Evolutionary conservation across 306 rosid species (phyloP).

Genomic region (Casuarina cunninghamiana): DNA sequence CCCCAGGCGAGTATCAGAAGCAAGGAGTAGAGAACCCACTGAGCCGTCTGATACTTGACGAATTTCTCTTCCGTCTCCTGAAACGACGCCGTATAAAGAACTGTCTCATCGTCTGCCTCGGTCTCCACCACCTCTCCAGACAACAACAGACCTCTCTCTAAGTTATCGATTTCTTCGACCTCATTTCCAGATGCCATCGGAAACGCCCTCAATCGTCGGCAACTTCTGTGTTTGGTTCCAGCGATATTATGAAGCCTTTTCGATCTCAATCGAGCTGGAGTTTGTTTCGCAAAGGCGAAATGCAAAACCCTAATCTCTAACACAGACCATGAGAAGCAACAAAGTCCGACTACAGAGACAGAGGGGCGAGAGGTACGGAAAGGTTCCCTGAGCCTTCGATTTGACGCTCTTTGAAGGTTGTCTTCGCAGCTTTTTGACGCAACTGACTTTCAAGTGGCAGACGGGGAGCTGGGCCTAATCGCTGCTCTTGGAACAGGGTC

Average conservation of each 20-base stretch:
- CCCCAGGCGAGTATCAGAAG: slow-evolving; percentile 85
- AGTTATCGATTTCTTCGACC: slow-evolving; percentile 59
- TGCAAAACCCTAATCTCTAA: background rate
- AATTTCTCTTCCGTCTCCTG: slow-evolving; percentile 65
- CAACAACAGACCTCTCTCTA: slow-evolving; percentile 59
- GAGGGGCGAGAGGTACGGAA: background rate
- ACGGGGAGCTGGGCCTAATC: no score
- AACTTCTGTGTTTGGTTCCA: background rate
- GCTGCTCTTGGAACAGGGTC: no score
- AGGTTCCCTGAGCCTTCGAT: background rate
- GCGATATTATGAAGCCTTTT: background rate
- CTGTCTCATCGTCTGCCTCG: slow-evolving; percentile 42
- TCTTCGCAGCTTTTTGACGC: background rate
- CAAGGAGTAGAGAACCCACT: slow-evolving; percentile 75
- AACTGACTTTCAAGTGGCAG: background rate
- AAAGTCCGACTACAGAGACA: background rate
- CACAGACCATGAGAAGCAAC: background rate
- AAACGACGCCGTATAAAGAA: slow-evolving; percentile 74
- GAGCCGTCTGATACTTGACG: slow-evolving; percentile 63
- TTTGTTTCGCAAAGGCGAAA: background rate
- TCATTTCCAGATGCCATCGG: slow-evolving; percentile 51
- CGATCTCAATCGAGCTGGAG: background rate
- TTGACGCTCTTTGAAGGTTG: background rate
- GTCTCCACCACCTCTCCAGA: slow-evolving; percentile 17
- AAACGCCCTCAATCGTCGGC: background rate